Base-by-base conservation (phyloP, 169 alveolate species). In the Plasmodium ovale region DNA sequence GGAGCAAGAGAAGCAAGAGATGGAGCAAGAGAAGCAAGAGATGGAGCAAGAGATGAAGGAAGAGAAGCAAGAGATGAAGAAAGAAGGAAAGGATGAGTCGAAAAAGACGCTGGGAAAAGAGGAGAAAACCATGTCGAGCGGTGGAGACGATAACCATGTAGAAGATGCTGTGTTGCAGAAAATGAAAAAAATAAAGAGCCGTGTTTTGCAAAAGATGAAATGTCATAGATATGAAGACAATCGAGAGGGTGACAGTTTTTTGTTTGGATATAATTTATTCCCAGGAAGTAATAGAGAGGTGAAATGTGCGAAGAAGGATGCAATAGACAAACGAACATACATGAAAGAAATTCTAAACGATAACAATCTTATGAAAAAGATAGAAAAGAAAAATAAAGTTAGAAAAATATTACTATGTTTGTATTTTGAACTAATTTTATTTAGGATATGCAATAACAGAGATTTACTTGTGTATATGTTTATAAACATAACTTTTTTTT, bases 341-440 rank as follows among this genome's bases (percentile, higher is more conserved):
- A 79, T 79, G 51, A 29, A 29, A 42, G 90, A 79, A 47, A 64
- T 79, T 58, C 14, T 79, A 0, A 67, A 62, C 16, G 69, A 79
- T 64, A 23, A 16, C 21, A 33, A 67, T 44, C 9, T 79, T 7
- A 25, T 79, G 25, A 79, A 79, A 33, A 79, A 79, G 5, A 27
- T 79, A 39, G 79, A 79, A 79, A 79, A 79, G n/a, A 47, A 67
- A 58, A 79, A 79, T 69, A 79, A 64, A 44, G n/a, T 64, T 12
- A 79, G 90, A 69, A 79, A 37, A 65, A 49, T 37, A 49, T 68
- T 79, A 23, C 16, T 79, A 54, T 79, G 90, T 51, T 3, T 79
- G 54, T 79, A 79, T 39, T 79, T 79, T 12, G 90, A 79, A 79
- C 56, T 79, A 27, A 9, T 79, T 1, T 69, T 79, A 64, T 39